Evolutionary conservation across 768 basidiomycete species (phyloP), one percentile per base, ranked within the genome.

Genomic region (Trametes sanguinea): DNA sequence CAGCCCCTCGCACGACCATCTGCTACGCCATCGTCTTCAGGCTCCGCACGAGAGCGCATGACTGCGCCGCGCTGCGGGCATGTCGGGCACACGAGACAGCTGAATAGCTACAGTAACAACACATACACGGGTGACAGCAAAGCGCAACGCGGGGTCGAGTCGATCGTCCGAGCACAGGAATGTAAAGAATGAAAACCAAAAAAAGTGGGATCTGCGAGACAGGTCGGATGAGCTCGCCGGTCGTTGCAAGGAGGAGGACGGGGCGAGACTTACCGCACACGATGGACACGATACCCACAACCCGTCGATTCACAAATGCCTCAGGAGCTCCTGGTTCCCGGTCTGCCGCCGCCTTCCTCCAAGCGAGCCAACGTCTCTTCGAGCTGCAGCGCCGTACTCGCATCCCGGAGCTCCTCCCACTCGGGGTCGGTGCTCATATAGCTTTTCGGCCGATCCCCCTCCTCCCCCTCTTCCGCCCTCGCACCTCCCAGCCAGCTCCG

Each of bases 331-430:
- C 61, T 51, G 45, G 35, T 43, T 33, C 37, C 35, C 37, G 44
- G 43, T 6, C 58, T 32, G 33, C 54, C 47, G 29, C 39, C 45
- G 14, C 68, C 68, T 4, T 74, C 72, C 60, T 77, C 76, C 62
- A 76, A 65, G 51, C 69, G 76, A 43, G 80, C 74, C 69, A 88
- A 74, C 7, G 85, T 83, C 65, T 85, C 82, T 69, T 86, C 87
- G 51, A 88, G 72, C 47, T 71, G 71, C 54, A 76, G 74, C 11
- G 84, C 84, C 47, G 83, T 74, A 55, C 84, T 82, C 14, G 81
- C 82, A 69, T 85, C 78, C 56, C 77, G 75, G 27, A 81, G 75
- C 58, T 75, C 80, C 65, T 87, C 82, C 83, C 84, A 85, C 35
- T 83, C 78, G 57, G 83, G 82, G 65, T 85, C 85, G 45, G 69